phyloP scores from a whole-genome alignment of 2,329 filamentous ascomycete species.

The Pestalotiopsis sp. region DNA sequence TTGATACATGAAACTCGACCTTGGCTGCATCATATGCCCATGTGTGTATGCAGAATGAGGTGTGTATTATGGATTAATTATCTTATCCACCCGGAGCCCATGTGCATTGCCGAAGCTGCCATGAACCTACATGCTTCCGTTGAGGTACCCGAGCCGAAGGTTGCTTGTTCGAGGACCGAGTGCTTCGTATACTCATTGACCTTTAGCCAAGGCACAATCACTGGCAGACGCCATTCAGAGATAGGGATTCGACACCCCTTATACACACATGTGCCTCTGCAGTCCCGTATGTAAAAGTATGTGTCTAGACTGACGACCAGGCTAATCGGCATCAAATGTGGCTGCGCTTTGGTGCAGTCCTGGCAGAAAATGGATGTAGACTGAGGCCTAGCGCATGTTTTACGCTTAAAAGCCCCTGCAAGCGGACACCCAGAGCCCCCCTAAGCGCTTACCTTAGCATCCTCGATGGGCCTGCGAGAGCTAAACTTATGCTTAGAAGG shows the following conservation, averaged over 20 bases:
- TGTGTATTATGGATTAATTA: not conserved
- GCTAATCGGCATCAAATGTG: not conserved
- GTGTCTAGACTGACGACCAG: not conserved
- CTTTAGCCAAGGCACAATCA: no score
- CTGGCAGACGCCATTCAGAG: not conserved
- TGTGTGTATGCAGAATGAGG: not conserved
- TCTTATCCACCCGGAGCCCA: not conserved
- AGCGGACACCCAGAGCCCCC: not conserved
- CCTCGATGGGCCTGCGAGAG: not conserved
- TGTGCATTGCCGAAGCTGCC: no score
- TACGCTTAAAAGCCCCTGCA: constrained; percentile 11
- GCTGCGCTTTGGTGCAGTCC: not conserved
- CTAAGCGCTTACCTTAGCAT: not conserved
- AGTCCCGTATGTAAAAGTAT: not conserved
- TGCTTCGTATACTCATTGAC: no score
- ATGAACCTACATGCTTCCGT: no score
- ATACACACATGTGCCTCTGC: not conserved
- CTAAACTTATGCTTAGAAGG: constrained; percentile 9
- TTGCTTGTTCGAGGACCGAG: no score
- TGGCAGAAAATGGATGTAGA: not conserved
- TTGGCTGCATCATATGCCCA: not conserved
- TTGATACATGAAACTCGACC: not conserved
- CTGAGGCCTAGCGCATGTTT: constrained; percentile 14
- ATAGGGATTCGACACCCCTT: not conserved
- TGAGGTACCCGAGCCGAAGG: no score